phyloP scores from a whole-genome alignment of 2,329 filamentous ascomycete species.

The Aspergillus novoparasiticus region DNA sequence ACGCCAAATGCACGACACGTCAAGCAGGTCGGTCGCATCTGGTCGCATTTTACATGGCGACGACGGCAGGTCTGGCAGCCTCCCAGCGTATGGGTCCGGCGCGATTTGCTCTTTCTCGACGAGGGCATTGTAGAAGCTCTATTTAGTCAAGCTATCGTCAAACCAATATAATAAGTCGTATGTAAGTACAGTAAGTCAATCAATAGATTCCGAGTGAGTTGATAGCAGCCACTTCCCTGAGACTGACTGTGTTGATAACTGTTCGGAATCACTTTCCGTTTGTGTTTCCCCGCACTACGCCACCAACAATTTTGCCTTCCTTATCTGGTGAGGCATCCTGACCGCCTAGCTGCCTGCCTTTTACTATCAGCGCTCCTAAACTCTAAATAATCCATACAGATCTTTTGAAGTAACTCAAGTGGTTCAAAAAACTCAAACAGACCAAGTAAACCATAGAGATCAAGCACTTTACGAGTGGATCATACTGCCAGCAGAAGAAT shows the following conservation, averaged over 20 bases:
- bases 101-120: conserved; percentile 13
- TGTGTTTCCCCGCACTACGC: not conserved
- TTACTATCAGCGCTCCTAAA: no score
- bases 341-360: no score
- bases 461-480: no score
- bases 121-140: not conserved
- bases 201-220: not conserved
- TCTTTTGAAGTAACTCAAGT: no score
- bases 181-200: not conserved
- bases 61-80: conserved; percentile 39
- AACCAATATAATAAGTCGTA: not conserved
- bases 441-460: no score
- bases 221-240: not conserved
- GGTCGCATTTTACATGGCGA: conserved; percentile 42
- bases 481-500: no score
- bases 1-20: conserved; percentile 33
- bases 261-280: conserved; percentile 20
- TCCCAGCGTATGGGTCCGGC: conserved; percentile 35
- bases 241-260: not conserved
- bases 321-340: no score
- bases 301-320: no score
- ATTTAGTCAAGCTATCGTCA: not conserved
- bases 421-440: no score
- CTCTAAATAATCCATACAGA: no score
- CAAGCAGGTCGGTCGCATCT: conserved; percentile 34